Evolutionary conservation across 768 basidiomycete species (phyloP), one percentile per base, ranked within the genome.

Genomic region (Gymnopilus dilepis): DNA sequence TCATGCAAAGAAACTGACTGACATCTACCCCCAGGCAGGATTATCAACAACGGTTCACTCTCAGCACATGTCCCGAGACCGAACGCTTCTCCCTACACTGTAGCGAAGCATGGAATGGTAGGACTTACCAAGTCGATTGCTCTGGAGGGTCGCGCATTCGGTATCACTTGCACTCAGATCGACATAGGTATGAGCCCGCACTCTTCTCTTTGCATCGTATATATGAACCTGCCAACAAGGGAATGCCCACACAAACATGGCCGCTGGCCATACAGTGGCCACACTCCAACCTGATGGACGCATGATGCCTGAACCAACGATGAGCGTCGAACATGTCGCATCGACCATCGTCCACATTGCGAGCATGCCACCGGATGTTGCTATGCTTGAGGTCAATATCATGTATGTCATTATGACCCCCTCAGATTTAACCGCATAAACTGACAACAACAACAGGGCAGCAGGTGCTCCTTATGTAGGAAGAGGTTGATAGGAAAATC

Each of bases 41-140:
- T 95, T 63, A 89, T 96, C 75, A 94, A 94, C 77, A 94, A 95
- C 66, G 93, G 92, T 0, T 90, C 87, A n/a, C 78, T 92, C 22
- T 82, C 89, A 0, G 90, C 91, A 0, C 84, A 89, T 62, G 78
- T 84, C 3, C 90, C 92, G 1, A 82, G 90, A n/a, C 88, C 87
- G 1, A 73, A 84, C 66, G 78, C 84, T 1, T 72, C 72, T 22
- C 80, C 92, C 0, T 95, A 95, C 72, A 89, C 90, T 0, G 78
- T 84, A 54, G 88, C 91, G 12, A 96, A 95, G 73, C 92, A 94
- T 69, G 93, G 89, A 6, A 85, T 95, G 45, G 71, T 78, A 1
- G 93, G 94, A 0, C 74, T 95, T 3, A 93, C 93, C 11, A 92
- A 89, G 72, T 84, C 81, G 41, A 90, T 87, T 4, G 82, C 87